Evolutionary conservation across 2,329 filamentous ascomycete species (phyloP).

Genomic region (Xylariaceae sp.): DNA sequence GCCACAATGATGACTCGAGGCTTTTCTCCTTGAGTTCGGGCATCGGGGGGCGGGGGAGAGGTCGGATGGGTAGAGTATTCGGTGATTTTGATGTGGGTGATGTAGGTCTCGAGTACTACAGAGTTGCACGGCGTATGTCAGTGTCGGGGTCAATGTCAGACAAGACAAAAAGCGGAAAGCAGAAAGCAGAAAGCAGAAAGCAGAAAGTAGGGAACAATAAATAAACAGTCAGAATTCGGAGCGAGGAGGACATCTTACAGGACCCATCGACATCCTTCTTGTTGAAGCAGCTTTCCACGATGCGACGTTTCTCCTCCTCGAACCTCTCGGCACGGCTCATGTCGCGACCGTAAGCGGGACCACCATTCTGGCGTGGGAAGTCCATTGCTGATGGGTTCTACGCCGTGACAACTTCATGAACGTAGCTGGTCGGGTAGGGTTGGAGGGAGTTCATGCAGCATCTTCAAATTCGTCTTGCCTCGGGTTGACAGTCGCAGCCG

Average conservation of each 20-base stretch:
- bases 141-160: constrained; percentile 10
- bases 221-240: too few relatives aligned
- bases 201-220: constrained; percentile 10
- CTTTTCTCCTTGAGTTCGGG: constrained; percentile 77
- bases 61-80: constrained; percentile 87
- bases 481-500: constrained; percentile 1
- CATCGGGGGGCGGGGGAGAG: constrained; percentile 78
- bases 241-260: constrained; percentile 59
- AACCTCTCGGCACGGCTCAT: constrained; percentile 74
- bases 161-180: constrained; percentile 16
- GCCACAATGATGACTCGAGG: constrained; percentile 89
- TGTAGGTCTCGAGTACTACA: constrained; percentile 87
- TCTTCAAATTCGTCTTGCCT: constrained; percentile 23
- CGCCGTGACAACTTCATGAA: constrained; percentile 34
- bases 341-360: constrained; percentile 41
- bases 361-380: constrained; percentile 36
- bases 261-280: constrained; percentile 88
- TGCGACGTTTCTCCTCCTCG: constrained; percentile 94
- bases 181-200: not conserved
- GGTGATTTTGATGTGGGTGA: constrained; percentile 90
- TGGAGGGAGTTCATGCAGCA: constrained; percentile 32
- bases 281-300: constrained; percentile 91
- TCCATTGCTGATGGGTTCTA: constrained; percentile 31
- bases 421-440: constrained; percentile 22
- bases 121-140: constrained; percentile 16